Conservation (phyloP, 2,329 filamentous ascomycete genomes). For the Cryphonectria parasitica region DNA sequence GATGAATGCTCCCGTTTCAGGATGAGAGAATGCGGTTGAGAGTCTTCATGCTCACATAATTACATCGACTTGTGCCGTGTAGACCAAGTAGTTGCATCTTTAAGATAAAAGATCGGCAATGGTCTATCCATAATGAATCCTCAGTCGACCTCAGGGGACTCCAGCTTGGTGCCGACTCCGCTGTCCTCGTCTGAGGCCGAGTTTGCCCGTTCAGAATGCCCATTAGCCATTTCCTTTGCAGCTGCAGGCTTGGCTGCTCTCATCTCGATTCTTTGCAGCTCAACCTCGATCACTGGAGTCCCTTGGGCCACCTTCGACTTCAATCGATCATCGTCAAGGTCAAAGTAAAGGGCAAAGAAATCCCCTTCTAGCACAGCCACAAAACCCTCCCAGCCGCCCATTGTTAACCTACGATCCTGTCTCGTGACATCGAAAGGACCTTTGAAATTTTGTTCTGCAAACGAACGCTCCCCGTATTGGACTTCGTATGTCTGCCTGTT, state of each 20-base stretch:
- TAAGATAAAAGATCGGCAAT: not conserved
- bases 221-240: not conserved
- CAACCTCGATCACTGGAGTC: slow-evolving; percentile 58
- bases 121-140: not conserved
- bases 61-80: not conserved
- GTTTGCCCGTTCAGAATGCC: not conserved
- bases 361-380: slow-evolving; percentile 50
- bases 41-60: not conserved
- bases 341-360: slow-evolving; percentile 53
- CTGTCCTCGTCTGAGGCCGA: not conserved
- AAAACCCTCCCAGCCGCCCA: slow-evolving; percentile 56
- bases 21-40: not conserved
- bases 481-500: slow-evolving; percentile 50
- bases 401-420: slow-evolving; percentile 54
- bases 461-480: slow-evolving; percentile 49
- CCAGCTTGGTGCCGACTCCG: slow-evolving; percentile 9
- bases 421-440: slow-evolving; percentile 57
- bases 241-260: slow-evolving; percentile 15
- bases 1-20: not conserved
- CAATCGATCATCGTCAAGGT: slow-evolving; percentile 50
- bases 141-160: slow-evolving; percentile 27
- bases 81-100: not conserved
- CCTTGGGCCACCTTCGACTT: slow-evolving; percentile 49
- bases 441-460: slow-evolving; percentile 48
- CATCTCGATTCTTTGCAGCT: slow-evolving; percentile 57